These are phyloP conservation scores for Brassica hybrid DNA, from an alignment of 441 rosid genomes.

Conservation along the genomic window DNA sequence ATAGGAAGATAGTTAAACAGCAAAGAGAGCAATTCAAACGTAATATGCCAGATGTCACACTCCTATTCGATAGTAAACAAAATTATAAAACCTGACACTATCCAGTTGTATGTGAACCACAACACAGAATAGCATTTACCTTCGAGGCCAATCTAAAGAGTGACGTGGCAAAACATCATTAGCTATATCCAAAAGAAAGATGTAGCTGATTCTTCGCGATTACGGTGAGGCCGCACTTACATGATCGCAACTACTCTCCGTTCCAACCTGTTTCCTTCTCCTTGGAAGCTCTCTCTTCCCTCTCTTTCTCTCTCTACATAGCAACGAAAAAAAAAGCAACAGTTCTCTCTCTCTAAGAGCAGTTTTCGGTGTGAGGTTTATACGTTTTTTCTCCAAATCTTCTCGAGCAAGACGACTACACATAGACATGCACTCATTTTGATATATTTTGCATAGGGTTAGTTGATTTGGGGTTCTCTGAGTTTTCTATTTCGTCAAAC, in stretches of 20 bases:
- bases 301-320: slow-evolving; percentile 29
- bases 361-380: slow-evolving; percentile 47
- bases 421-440: slow-evolving; percentile 16
- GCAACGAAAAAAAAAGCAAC: slow-evolving; percentile 25
- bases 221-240: slow-evolving; percentile 38
- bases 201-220: slow-evolving; percentile 4
- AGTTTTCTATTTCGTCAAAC: slow-evolving; percentile 28
- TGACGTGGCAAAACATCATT: slow-evolving; percentile 23
- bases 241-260: slow-evolving; percentile 31
- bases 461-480: slow-evolving; percentile 26
- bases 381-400: slow-evolving; percentile 24
- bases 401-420: slow-evolving; percentile 29
- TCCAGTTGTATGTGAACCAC: neutral
- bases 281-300: slow-evolving; percentile 17
- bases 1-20: slow-evolving; percentile 5
- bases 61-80: neutral
- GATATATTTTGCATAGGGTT: slow-evolving; percentile 32
- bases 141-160: neutral
- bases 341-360: slow-evolving; percentile 29
- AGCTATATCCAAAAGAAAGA: slow-evolving; percentile 7
- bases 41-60: slow-evolving; percentile 6
- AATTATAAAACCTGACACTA: neutral
- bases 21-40: neutral
- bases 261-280: slow-evolving; percentile 38
- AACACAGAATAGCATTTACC: neutral